Evolutionary conservation across 2,329 filamentous ascomycete genomes (phyloP).

Genomic region (Pseudonectria foliicola): DNA sequence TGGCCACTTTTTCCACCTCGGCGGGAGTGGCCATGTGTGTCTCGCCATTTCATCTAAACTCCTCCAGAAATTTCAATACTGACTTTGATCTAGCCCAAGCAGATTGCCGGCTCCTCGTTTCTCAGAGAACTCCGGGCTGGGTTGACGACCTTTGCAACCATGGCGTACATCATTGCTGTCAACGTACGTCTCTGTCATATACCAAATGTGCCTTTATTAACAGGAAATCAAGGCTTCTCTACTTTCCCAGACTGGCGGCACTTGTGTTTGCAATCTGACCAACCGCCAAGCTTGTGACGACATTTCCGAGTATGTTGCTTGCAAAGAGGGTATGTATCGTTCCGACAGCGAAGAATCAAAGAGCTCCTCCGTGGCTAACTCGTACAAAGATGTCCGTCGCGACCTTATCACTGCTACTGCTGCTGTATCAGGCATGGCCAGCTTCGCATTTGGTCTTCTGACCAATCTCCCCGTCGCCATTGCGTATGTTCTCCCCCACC

Average conservation of each 20-base stretch:
- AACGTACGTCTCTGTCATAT: constrained; percentile 49
- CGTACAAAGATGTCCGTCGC: constrained; percentile 50
- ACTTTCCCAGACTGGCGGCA: constrained; percentile 68
- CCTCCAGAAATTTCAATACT: not conserved
- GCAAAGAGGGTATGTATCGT: constrained; percentile 39
- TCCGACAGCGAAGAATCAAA: too few relatives aligned
- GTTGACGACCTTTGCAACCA: constrained; percentile 71
- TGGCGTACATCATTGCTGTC: constrained; percentile 80
- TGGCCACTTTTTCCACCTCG: constrained; percentile 58
- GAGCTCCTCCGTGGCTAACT: not conserved
- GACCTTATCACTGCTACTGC: constrained; percentile 79
- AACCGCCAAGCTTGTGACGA: constrained; percentile 42
- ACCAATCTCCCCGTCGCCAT: constrained; percentile 63
- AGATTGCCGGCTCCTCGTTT: constrained; percentile 63
- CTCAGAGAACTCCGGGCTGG: constrained; percentile 74
- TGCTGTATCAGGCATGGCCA: constrained; percentile 68
- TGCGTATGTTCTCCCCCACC: constrained; percentile 20
- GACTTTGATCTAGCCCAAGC: constrained; percentile 45
- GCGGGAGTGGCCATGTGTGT: constrained; percentile 58
- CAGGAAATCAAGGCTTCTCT: constrained; percentile 52
- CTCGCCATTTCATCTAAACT: constrained; percentile 3
- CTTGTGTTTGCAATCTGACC: constrained; percentile 56
- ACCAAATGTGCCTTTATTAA: too few relatives aligned
- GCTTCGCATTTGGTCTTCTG: constrained; percentile 70
- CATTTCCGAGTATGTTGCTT: constrained; percentile 35